These are phyloP conservation scores for Globisporangium nagaii DNA, from an alignment of 352 stramenopile genomes.

Conservation along the genomic window DNA sequence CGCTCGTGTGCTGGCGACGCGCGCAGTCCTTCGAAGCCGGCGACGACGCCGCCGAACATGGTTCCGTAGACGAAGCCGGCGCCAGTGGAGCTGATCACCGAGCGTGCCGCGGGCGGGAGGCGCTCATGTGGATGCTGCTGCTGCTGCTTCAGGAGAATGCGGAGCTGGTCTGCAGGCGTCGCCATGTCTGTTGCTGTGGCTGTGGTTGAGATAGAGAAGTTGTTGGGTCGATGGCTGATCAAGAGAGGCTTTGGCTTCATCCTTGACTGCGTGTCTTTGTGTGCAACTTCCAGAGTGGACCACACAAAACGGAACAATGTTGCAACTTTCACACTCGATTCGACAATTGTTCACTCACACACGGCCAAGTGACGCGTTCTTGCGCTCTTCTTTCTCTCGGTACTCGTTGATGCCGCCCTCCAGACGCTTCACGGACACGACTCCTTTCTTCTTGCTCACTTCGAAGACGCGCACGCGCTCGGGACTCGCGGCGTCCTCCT, in stretches of 20 bases:
- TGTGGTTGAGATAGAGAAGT: no score
- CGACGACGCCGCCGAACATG: constrained; percentile 31
- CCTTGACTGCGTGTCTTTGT: no score
- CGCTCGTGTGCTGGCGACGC: constrained; percentile 24
- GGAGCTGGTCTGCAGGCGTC: background rate
- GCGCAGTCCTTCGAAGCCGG: constrained; percentile 23
- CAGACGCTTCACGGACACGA: constrained; percentile 29
- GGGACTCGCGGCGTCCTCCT: background rate
- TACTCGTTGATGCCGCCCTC: constrained; percentile 28
- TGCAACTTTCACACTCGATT: no score
- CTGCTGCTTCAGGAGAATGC: background rate
- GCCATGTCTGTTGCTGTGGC: background rate
- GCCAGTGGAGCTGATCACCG: constrained; percentile 21
- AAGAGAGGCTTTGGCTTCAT: no score
- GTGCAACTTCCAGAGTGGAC: no score
- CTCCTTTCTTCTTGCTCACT: constrained; percentile 41
- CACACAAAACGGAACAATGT: no score
- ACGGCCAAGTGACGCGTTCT: constrained; percentile 32
- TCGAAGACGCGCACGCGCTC: constrained; percentile 33
- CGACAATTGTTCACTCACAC: no score
- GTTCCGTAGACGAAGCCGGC: constrained; percentile 36
- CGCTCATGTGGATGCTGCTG: background rate
- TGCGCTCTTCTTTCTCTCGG: constrained; percentile 34
- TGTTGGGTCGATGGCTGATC: no score
- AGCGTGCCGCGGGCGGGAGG: background rate